These are phyloP conservation scores for Vanderwaltozyma yarrowii DNA, from an alignment of 805 yeast species.

Conservation along the genomic window DNA sequence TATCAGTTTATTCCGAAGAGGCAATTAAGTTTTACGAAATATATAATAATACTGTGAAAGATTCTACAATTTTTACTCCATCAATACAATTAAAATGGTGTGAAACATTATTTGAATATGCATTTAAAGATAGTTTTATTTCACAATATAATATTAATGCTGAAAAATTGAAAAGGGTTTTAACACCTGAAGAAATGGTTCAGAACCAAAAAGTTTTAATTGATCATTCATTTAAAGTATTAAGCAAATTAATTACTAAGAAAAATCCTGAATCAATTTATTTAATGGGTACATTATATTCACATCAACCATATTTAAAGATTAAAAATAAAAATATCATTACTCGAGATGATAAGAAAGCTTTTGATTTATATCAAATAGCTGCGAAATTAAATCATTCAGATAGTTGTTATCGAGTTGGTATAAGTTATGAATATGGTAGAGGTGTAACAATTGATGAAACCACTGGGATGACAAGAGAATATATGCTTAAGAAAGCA, in stretches of 20 bases:
- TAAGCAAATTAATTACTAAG: conserved; percentile 43
- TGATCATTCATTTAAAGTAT: conserved; percentile 46
- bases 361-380: conserved; percentile 47
- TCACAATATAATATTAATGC: conserved; percentile 40
- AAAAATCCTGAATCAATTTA: conserved; percentile 47
- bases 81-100: conserved; percentile 55
- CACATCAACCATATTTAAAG: conserved; percentile 38
- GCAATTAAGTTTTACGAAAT: conserved; percentile 17
- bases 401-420: conserved; percentile 57
- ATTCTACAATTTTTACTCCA: conserved; percentile 33
- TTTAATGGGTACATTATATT: conserved; percentile 51
- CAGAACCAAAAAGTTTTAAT: conserved; percentile 47
- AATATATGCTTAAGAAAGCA: conserved; percentile 27
- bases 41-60: conserved; percentile 18
- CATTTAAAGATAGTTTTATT: conserved; percentile 35
- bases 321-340: conserved; percentile 38
- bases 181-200: conserved; percentile 34
- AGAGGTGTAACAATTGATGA: conserved; percentile 40
- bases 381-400: conserved; percentile 51
- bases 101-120: conserved; percentile 40
- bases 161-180: conserved; percentile 30
- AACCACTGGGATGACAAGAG: neutral
- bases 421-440: conserved; percentile 50
- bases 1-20: conserved; percentile 7
- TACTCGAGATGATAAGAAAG: conserved; percentile 47